Conservation (phyloP, 805 yeast genomes). For the Candida caryicola region DNA sequence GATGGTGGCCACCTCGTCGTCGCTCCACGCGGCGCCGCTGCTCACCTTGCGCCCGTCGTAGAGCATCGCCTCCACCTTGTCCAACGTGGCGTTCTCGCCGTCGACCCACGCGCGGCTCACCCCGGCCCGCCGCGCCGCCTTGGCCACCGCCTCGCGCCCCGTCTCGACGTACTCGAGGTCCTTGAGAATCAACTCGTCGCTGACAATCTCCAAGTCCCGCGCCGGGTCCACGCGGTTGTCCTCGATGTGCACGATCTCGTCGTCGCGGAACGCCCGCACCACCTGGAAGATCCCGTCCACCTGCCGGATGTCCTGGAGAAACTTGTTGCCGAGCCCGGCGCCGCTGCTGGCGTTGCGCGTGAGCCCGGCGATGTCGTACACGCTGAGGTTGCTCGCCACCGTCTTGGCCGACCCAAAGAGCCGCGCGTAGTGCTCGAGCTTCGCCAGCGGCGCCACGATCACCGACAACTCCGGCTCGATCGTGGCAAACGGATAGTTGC, state of each 20-base stretch:
- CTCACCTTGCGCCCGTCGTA: constrained; percentile 60
- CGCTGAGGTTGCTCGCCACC: constrained; percentile 54
- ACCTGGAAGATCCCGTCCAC: constrained; percentile 73
- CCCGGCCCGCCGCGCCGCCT: constrained; percentile 28
- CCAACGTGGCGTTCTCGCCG: constrained; percentile 28
- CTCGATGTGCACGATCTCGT: constrained; percentile 66
- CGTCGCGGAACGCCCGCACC: constrained; percentile 62
- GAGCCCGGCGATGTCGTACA: constrained; percentile 63
- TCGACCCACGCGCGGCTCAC: constrained; percentile 22
- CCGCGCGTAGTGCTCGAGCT: constrained; percentile 46
- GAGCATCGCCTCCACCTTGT: constrained; percentile 30
- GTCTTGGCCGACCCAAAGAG: constrained; percentile 49
- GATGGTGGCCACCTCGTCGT: constrained; percentile 59
- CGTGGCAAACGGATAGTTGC: constrained; percentile 68
- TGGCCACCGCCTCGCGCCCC: constrained; percentile 31
- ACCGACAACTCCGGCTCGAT: constrained; percentile 64
- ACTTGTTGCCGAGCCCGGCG: constrained; percentile 73
- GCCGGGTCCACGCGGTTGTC: constrained; percentile 57
- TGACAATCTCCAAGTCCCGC: constrained; percentile 60
- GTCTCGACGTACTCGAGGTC: constrained; percentile 62
- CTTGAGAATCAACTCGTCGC: constrained; percentile 59
- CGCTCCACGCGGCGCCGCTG: constrained; percentile 52
- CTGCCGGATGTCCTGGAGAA: constrained; percentile 63
- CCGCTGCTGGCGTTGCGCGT: constrained; percentile 58
- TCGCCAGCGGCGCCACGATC: constrained; percentile 16